Evolutionary conservation across 345 rosid genomes (phyloP).

Genomic region (Pelargonium nanum): DNA sequence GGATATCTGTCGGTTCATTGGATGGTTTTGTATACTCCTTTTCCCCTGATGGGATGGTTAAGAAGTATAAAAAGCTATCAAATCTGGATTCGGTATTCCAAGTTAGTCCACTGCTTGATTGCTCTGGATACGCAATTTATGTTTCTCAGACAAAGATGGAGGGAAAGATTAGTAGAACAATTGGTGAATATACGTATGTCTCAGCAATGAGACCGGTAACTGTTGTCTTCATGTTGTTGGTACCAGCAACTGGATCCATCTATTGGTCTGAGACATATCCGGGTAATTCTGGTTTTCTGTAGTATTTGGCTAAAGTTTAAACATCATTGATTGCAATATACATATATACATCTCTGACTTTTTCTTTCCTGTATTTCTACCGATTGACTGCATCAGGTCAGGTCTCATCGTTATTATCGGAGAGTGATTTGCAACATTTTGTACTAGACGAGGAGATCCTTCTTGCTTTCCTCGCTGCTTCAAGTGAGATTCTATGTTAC

Average conservation of each 20-base stretch:
- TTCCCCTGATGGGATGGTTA: conserved; percentile 56
- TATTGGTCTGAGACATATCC: conserved; percentile 77
- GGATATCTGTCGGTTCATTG: conserved; percentile 71
- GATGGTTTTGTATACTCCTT: conserved; percentile 74
- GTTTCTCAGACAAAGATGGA: conserved; percentile 57
- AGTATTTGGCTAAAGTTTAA: neutral
- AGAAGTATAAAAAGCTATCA: conserved; percentile 35
- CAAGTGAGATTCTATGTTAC: conserved; percentile 26
- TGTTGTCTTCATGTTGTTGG: conserved; percentile 47
- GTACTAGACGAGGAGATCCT: conserved; percentile 61
- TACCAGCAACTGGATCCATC: conserved; percentile 54
- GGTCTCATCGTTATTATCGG: conserved; percentile 24
- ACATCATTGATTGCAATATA: neutral
- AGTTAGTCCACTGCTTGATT: conserved; percentile 48
- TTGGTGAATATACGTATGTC: conserved; percentile 29
- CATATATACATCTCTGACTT: neutral
- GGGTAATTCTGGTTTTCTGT: conserved; percentile 24
- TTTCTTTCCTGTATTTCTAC: neutral
- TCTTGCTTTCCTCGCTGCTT: conserved; percentile 64
- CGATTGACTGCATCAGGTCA: conserved; percentile 32
- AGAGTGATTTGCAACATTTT: conserved; percentile 55
- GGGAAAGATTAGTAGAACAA: conserved; percentile 30
- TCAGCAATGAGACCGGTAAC: conserved; percentile 54
- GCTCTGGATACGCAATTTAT: conserved; percentile 65
- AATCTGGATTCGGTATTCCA: conserved; percentile 41